These are phyloP conservation scores for Camellia granthamiana DNA, from an alignment of 148 eudicot genomes.

Conservation along the genomic window DNA sequence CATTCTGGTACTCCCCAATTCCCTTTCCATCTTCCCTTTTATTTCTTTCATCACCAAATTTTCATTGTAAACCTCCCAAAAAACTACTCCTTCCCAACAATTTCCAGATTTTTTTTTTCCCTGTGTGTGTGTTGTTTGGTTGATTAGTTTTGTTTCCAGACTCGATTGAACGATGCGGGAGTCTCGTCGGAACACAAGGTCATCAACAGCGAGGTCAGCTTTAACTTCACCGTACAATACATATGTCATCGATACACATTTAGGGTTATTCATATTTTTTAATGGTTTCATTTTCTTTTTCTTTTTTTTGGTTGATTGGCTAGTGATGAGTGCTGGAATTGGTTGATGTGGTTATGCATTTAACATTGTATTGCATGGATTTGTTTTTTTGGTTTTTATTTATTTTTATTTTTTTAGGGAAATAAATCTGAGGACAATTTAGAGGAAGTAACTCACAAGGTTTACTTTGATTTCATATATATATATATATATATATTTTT, in stretches of 20 bases:
- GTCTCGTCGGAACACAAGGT: constrained; percentile 38
- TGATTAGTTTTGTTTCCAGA: constrained; percentile 36
- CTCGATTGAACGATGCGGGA: constrained; percentile 54
- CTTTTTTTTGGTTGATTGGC: background rate
- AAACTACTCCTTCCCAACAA: background rate
- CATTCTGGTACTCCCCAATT: constrained; percentile 51
- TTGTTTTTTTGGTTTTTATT: background rate
- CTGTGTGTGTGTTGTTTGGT: background rate
- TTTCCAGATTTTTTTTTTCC: background rate
- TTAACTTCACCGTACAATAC: constrained; percentile 30
- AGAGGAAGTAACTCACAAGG: constrained; percentile 69
- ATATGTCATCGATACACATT: background rate
- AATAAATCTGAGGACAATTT: constrained; percentile 31
- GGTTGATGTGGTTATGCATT: constrained; percentile 7
- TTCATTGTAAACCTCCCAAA: background rate
- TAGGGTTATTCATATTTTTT: background rate
- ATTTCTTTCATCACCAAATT: background rate
- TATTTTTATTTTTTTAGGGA: constrained; percentile 28
- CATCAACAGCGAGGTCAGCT: constrained; percentile 13
- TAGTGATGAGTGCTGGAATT: background rate
- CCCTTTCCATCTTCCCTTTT: background rate
- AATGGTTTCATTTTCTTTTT: background rate
- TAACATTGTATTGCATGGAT: background rate
- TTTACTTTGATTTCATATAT: constrained; percentile 2
- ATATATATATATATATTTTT: too few species aligned